A percentile compares a stretch with the other conserved stretches of the same genome.
Conservation (phyloP, 2,329 filamentous ascomycete genomes). For the Alternaria gansuensis region DNA sequence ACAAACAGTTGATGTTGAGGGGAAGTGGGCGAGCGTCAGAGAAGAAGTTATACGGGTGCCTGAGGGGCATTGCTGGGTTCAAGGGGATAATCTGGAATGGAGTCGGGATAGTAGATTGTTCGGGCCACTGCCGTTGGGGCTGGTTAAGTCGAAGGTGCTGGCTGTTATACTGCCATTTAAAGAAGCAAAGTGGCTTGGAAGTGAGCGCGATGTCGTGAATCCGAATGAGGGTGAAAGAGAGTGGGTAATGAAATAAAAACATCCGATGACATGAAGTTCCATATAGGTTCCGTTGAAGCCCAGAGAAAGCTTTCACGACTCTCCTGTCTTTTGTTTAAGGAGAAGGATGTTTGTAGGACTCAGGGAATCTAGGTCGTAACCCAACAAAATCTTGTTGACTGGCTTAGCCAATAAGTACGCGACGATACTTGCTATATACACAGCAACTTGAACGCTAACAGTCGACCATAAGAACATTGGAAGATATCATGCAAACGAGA, state of each 20-base stretch:
- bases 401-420: not conserved
- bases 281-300: not conserved
- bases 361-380: not conserved
- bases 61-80: slow-evolving; percentile 88
- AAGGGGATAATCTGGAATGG: slow-evolving; percentile 84
- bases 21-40: slow-evolving; percentile 40
- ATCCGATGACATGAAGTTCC: not conserved
- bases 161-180: slow-evolving; percentile 37
- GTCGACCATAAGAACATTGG: not conserved
- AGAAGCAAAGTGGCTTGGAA: slow-evolving; percentile 40
- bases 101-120: slow-evolving; percentile 88
- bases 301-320: not conserved
- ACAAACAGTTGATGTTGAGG: slow-evolving; percentile 32
- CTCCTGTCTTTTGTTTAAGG: not conserved
- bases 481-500: not conserved
- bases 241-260: slow-evolving; percentile 17
- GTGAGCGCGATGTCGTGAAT: slow-evolving; percentile 26
- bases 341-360: not conserved
- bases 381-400: not conserved
- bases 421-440: not conserved
- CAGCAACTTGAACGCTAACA: not conserved
- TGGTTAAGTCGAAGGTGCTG: slow-evolving; percentile 86
- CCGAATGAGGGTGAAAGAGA: slow-evolving; percentile 23
- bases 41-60: slow-evolving; percentile 78
- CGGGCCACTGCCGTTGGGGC: slow-evolving; percentile 83